Evolutionary conservation across 345 rosid genomes (phyloP).

Genomic region (Hirschfeldia incana): DNA sequence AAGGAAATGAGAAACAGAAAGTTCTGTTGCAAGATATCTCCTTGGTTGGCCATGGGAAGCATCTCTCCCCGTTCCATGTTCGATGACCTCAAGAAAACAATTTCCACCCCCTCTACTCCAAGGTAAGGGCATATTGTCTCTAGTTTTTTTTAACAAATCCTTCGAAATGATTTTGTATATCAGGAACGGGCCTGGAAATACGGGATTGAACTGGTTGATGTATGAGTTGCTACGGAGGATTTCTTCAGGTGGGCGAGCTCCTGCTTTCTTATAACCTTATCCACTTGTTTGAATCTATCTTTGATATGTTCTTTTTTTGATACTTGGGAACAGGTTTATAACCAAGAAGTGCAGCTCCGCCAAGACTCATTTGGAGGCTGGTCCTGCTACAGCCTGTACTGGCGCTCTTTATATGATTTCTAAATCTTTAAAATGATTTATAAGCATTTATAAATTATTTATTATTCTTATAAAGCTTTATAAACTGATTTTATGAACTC

Average conservation of each 20-base stretch:
- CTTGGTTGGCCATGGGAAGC: constrained; percentile 92
- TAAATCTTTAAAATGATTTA: too few relatives aligned
- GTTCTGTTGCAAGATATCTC: constrained; percentile 93
- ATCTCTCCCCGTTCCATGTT: constrained; percentile 91
- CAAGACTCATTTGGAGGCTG: constrained; percentile 58
- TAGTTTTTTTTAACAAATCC: neutral
- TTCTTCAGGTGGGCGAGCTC: constrained; percentile 72
- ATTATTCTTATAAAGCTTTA: too few relatives aligned
- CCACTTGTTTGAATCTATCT: constrained; percentile 1
- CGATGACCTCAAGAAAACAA: constrained; percentile 85
- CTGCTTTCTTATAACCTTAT: neutral
- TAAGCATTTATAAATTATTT: too few relatives aligned
- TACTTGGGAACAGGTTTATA: constrained; percentile 60
- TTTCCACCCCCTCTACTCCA: constrained; percentile 26
- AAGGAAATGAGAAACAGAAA: too few relatives aligned
- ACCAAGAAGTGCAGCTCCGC: constrained; percentile 77
- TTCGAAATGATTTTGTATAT: constrained; percentile 2
- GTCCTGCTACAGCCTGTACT: constrained; percentile 76
- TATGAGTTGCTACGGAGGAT: constrained; percentile 94
- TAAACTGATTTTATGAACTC: too few relatives aligned
- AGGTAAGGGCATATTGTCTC: constrained; percentile 23
- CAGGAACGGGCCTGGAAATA: constrained; percentile 50
- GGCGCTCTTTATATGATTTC: constrained; percentile 40
- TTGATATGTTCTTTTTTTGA: neutral
- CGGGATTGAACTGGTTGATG: constrained; percentile 79